phyloP scores from a whole-genome alignment of 768 basidiomycete genomes.

The Lentinula boryana region DNA sequence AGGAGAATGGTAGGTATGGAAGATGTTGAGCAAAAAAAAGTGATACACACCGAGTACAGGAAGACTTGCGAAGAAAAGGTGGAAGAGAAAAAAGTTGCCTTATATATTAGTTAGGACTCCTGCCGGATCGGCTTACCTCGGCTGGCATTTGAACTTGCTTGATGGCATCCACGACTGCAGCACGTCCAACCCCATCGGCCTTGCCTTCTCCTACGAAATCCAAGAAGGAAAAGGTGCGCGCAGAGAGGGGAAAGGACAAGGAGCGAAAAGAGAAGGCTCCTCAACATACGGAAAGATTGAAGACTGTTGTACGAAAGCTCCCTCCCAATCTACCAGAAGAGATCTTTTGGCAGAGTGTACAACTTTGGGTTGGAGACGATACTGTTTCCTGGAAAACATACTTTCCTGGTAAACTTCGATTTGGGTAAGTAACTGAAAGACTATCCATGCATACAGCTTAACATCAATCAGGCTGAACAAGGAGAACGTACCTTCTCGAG shows the following conservation, averaged over 20 bases:
- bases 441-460: background rate
- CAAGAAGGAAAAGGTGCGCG: slow-evolving; percentile 30
- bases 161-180: slow-evolving; percentile 10
- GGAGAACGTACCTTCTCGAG: slow-evolving; percentile 82
- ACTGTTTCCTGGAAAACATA: slow-evolving; percentile 62
- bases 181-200: slow-evolving; percentile 14
- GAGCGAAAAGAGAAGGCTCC: slow-evolving; percentile 26
- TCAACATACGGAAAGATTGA: slow-evolving; percentile 51
- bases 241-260: slow-evolving; percentile 20
- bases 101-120: background rate
- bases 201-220: slow-evolving; percentile 18
- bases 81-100: background rate
- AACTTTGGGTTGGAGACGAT: slow-evolving; percentile 77
- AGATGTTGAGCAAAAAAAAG: background rate
- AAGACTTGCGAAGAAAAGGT: background rate
- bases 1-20: background rate
- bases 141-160: background rate
- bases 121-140: background rate
- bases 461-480: slow-evolving; percentile 55
- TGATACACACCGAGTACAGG: background rate
- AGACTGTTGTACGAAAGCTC: slow-evolving; percentile 81
- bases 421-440: slow-evolving; percentile 42
- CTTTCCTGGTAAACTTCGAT: slow-evolving; percentile 62
- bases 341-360: slow-evolving; percentile 90
- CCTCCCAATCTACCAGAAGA: slow-evolving; percentile 91